Evolutionary conservation across 345 rosid genomes (phyloP).

Genomic region (Citrus medica): DNA sequence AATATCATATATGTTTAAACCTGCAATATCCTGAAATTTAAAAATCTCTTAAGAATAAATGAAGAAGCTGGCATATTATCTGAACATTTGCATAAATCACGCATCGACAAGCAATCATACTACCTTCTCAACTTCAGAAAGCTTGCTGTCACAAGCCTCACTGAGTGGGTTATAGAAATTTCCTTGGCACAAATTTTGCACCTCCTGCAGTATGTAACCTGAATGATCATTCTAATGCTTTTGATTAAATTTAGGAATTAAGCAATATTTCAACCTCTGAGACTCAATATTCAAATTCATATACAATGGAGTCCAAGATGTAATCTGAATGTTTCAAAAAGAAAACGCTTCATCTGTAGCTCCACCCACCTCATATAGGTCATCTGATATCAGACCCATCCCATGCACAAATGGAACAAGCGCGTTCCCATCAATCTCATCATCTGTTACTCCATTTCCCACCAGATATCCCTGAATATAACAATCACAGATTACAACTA

Average conservation of each 20-base stretch:
- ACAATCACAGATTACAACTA: slow-evolving; percentile 6
- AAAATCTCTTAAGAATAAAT: slow-evolving; percentile 6
- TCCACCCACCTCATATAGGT: slow-evolving; percentile 57
- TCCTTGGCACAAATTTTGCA: slow-evolving; percentile 49
- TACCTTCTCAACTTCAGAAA: slow-evolving; percentile 55
- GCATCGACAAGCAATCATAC: slow-evolving; percentile 6
- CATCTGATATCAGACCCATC: slow-evolving; percentile 84
- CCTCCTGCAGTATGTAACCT: slow-evolving; percentile 46
- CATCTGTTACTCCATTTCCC: slow-evolving; percentile 90
- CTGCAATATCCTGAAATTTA: slow-evolving; percentile 41
- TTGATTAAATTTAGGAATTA: background rate
- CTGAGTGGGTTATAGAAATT: slow-evolving; percentile 36
- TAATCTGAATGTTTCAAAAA: background rate
- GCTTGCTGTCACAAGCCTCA: slow-evolving; percentile 29
- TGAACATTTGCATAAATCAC: background rate
- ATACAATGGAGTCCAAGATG: background rate
- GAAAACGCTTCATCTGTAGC: background rate
- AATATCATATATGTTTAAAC: slow-evolving; percentile 71
- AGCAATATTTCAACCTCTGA: background rate
- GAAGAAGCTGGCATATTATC: background rate
- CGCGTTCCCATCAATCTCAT: slow-evolving; percentile 72
- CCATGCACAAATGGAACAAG: slow-evolving; percentile 88
- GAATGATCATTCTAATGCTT: slow-evolving; percentile 3
- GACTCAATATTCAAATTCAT: background rate
- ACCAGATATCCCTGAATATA: slow-evolving; percentile 77